Evolutionary conservation across 1,284 basidiomycete species (phyloP), one percentile per base, ranked within the genome.

Genomic region (Marasmius tenuissimus): DNA sequence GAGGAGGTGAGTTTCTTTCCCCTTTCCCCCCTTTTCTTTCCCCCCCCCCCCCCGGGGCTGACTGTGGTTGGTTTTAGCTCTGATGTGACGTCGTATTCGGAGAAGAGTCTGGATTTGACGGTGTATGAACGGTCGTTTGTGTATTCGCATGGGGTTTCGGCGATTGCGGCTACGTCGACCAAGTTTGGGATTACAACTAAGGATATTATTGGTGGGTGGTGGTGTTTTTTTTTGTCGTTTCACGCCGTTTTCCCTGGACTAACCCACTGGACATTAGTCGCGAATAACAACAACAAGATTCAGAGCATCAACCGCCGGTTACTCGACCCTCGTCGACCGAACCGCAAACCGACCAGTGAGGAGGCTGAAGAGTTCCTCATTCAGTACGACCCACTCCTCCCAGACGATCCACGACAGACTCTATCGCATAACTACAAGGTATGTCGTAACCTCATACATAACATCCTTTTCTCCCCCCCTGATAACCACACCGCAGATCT

Each of bases 151-250:
- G 86, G 79, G 0, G 79, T 97, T 33, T 86, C 84, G 10, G 84
- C 92, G 0, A 73, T 97, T 20, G 76, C 86, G 0, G 85, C 89
- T 12, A 97, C 96, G 0, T 84, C 82, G 14, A 96, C 94, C 1
- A 93, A 91, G 72, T 93, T 89, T 66, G 97, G 97, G 1, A 94
- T 98, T 61, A 86, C 93, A 0, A 84, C 84, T 54, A 96, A 94
- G 73, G 93, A 97, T 68, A 76, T 98, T 34, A 85, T 98, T 55
- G 84, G 94, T 94, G 63, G 34, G 86, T 79, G 40, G n/a, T n/a
- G n/a, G n/a, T n/a, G n/a, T n/a, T n/a, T n/a, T n/a, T n/a, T n/a
- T n/a, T n/a, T n/a, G n/a, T n/a, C n/a, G n/a, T n/a, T n/a, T n/a
- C n/a, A n/a, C n/a, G n/a, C n/a, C n/a, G n/a, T n/a, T n/a, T n/a